phyloP scores from a whole-genome alignment of 2,329 filamentous ascomycete genomes.

The Colletotrichum theobromicola region DNA sequence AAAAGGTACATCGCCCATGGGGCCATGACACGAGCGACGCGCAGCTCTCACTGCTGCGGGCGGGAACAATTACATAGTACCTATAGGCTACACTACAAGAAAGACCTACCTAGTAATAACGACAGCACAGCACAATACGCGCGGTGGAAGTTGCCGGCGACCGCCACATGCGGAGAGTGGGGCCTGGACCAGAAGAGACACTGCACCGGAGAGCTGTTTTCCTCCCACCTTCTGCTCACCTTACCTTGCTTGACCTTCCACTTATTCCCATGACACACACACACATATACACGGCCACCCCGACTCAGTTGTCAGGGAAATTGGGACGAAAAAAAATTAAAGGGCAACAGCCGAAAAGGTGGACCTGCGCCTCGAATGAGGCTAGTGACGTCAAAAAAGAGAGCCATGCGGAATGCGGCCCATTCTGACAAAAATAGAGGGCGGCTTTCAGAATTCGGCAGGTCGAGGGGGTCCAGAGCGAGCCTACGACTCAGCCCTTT shows the following conservation, averaged over 20 bases:
- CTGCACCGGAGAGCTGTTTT: neutral
- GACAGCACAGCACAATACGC: neutral
- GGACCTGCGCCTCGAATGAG: neutral
- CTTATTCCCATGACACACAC: neutral
- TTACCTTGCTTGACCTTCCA: neutral
- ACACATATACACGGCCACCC: slow-evolving; percentile 1
- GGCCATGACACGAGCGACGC: neutral
- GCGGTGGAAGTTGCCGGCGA: slow-evolving; percentile 3
- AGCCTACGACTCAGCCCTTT: neutral
- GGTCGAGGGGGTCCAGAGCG: neutral
- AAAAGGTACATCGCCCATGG: neutral
- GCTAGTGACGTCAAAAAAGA: slow-evolving; percentile 7
- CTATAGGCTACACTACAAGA: neutral
- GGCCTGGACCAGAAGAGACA: neutral
- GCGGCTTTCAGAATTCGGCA: neutral
- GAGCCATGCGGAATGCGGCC: neutral
- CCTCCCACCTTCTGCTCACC: neutral
- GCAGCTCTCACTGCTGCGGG: neutral
- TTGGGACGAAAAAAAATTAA: neutral
- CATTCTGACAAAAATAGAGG: slow-evolving; percentile 6
- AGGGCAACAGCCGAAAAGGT: neutral
- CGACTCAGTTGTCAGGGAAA: neutral
- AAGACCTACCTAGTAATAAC: neutral
- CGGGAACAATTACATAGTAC: neutral
- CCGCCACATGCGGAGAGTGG: slow-evolving; percentile 15